phyloP scores from a whole-genome alignment of 2,329 filamentous ascomycete genomes.

The Sarocladium brachiariae region DNA sequence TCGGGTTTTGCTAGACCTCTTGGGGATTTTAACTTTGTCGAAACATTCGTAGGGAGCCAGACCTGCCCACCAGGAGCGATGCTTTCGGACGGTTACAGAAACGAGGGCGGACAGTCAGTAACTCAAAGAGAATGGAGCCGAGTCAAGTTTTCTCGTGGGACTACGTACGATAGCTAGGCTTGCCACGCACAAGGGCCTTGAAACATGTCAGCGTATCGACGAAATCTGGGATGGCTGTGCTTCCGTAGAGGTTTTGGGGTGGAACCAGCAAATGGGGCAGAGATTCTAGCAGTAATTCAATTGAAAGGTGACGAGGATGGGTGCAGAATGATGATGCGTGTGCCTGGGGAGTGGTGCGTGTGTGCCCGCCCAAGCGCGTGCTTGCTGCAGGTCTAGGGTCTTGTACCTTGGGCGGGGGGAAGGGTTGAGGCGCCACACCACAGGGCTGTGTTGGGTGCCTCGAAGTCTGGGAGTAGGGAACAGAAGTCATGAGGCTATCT shows the following conservation, averaged over 20 bases:
- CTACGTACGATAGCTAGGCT: no score
- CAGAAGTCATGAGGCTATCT: no score
- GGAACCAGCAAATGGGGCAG: conserved; percentile 2
- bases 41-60: not conserved
- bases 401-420: no score
- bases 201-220: not conserved
- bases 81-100: not conserved
- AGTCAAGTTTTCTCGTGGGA: no score
- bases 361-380: not conserved
- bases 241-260: not conserved
- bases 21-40: conserved; percentile 2
- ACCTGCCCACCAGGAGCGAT: not conserved
- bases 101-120: not conserved
- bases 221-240: not conserved
- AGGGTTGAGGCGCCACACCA: not conserved
- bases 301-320: conserved; percentile 4
- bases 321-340: conserved; percentile 1
- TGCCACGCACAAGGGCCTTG: not conserved
- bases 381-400: conserved; percentile 2
- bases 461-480: no score
- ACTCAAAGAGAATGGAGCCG: not conserved
- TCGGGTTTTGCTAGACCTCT: not conserved
- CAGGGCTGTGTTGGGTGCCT: not conserved
- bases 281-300: no score
- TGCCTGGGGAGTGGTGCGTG: not conserved